Conservation (phyloP, 495 filamentous ascomycete species). For the Neurospora sp. region DNA sequence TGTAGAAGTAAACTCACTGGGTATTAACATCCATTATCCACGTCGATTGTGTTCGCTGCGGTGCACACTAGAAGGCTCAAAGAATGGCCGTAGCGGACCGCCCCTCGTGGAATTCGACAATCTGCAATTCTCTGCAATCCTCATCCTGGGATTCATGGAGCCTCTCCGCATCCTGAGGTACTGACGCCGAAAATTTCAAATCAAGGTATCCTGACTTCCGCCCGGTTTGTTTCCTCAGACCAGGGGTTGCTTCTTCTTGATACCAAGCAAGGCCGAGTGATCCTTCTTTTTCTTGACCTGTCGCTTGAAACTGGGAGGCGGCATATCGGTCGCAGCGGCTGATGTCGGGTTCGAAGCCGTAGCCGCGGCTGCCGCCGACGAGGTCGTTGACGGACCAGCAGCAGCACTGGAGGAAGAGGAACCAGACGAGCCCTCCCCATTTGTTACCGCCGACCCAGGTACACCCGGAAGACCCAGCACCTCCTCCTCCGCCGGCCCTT, state of each 20-base stretch:
- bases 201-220: background rate
- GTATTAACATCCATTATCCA: background rate
- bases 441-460: slow-evolving; percentile 10
- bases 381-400: slow-evolving; percentile 12
- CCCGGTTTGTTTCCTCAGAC: slow-evolving; percentile 19
- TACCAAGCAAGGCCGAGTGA: slow-evolving; percentile 59
- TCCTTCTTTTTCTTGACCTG: slow-evolving; percentile 80
- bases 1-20: background rate
- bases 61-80: background rate
- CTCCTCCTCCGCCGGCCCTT: slow-evolving; percentile 38
- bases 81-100: background rate
- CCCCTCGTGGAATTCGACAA: background rate
- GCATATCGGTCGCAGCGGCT: slow-evolving; percentile 22
- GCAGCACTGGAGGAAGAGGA: background rate
- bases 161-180: background rate
- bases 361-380: slow-evolving; percentile 13
- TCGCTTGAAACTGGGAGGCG: slow-evolving; percentile 64
- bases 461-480: slow-evolving; percentile 1
- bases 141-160: background rate
- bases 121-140: background rate
- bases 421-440: background rate
- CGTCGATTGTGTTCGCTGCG: background rate
- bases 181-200: background rate
- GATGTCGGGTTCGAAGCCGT: slow-evolving; percentile 19
- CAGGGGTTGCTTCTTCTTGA: slow-evolving; percentile 73